Percentiles rank a stretch among this genome's conserved stretches.
Conservation (phyloP, 2,329 filamentous ascomycete species). For the Aspergillus aculeatinus region DNA sequence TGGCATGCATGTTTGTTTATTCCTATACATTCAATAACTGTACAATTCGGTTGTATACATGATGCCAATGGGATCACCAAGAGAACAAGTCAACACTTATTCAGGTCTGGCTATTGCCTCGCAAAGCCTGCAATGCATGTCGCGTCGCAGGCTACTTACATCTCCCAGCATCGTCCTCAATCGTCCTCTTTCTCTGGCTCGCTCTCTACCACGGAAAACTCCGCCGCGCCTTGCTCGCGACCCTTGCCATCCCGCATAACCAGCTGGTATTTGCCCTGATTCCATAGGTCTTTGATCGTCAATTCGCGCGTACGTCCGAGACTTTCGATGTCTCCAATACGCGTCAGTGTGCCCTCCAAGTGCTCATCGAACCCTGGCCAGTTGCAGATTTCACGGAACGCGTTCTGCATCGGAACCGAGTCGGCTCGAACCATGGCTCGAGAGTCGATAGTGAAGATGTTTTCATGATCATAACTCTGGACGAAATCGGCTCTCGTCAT, state of each 20-base stretch:
- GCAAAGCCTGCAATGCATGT: background rate
- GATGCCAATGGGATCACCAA: background rate
- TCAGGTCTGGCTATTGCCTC: background rate
- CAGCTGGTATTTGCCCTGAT: constrained; percentile 77
- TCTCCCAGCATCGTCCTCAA: constrained; percentile 8
- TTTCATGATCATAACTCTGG: constrained; percentile 84
- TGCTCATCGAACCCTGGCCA: constrained; percentile 77
- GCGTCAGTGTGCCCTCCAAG: constrained; percentile 75
- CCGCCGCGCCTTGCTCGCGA: constrained; percentile 47
- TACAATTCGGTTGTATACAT: background rate
- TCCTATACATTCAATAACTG: background rate
- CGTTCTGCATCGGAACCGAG: constrained; percentile 92
- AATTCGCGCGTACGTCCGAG: constrained; percentile 90
- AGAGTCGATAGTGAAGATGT: constrained; percentile 92
- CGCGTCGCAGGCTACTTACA: no score
- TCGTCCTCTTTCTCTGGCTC: constrained; percentile 34
- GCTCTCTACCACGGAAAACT: constrained; percentile 46
- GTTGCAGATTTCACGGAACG: constrained; percentile 79
- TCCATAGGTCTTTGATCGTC: constrained; percentile 89
- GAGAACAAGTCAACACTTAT: background rate
- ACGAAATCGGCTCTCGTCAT: constrained; percentile 98
- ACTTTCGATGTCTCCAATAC: constrained; percentile 91
- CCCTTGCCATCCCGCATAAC: constrained; percentile 50
- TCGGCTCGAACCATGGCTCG: constrained; percentile 85
- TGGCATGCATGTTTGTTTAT: background rate